phyloP scores from a whole-genome alignment of 495 filamentous ascomycete genomes.

The Coniosporium apollinis region DNA sequence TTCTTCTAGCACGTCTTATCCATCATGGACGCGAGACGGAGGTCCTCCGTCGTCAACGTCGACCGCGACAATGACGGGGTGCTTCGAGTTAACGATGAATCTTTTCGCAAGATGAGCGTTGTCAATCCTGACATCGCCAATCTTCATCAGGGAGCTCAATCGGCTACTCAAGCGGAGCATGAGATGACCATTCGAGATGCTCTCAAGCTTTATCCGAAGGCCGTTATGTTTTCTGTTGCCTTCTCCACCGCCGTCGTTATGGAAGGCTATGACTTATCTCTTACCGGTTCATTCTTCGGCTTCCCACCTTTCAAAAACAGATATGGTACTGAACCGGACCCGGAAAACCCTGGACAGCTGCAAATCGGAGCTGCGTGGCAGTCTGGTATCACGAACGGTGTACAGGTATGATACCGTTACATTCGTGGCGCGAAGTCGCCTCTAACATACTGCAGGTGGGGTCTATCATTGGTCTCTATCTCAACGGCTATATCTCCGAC shows the following conservation, averaged over 20 bases:
- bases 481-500: constrained; percentile 64
- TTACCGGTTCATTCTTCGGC: constrained; percentile 32
- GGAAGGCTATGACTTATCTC: constrained; percentile 45
- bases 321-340: constrained; percentile 42
- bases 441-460: constrained; percentile 31
- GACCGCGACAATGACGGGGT: too few species aligned
- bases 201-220: constrained; percentile 38
- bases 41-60: too few species aligned
- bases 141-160: not conserved
- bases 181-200: constrained; percentile 14
- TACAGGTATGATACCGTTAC: constrained; percentile 3
- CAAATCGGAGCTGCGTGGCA: constrained; percentile 62
- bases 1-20: too few species aligned
- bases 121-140: too few species aligned
- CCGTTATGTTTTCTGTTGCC: constrained; percentile 40
- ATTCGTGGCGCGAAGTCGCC: not conserved
- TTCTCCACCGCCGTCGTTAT: constrained; percentile 47
- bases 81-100: too few species aligned
- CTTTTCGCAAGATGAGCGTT: too few species aligned
- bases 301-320: constrained; percentile 43
- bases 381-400: constrained; percentile 56
- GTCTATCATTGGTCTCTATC: constrained; percentile 58
- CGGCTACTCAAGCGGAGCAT: constrained; percentile 17
- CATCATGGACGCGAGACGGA: too few species aligned
- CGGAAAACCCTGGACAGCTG: constrained; percentile 43